These are phyloP conservation scores for Davidsoniella neocaledoniae DNA, from an alignment of 2,329 filamentous ascomycete species.

Conservation along the genomic window DNA sequence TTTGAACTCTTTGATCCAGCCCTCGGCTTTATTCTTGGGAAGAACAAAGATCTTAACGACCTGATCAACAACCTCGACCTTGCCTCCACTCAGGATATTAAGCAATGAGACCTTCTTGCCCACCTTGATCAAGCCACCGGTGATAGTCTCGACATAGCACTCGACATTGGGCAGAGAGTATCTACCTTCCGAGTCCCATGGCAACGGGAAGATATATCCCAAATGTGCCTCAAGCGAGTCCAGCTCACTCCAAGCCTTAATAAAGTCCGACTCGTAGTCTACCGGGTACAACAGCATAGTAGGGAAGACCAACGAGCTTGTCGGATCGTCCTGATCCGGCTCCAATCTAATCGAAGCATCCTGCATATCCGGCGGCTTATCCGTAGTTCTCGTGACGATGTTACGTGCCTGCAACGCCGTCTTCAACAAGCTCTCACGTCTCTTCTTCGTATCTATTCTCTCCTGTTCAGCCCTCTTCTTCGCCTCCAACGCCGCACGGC, in stretches of 20 bases:
- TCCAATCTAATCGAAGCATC: constrained; percentile 57
- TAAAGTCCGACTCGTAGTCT: constrained; percentile 69
- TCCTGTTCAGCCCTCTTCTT: constrained; percentile 39
- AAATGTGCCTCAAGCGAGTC: constrained; percentile 64
- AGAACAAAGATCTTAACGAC: constrained; percentile 71
- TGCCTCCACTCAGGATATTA: constrained; percentile 57
- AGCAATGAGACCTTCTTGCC: constrained; percentile 69
- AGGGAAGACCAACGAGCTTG: constrained; percentile 62
- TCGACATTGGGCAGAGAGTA: constrained; percentile 56
- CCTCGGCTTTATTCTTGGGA: constrained; percentile 48
- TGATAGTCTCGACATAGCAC: constrained; percentile 72
- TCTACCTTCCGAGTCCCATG: constrained; percentile 59
- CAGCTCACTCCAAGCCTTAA: constrained; percentile 71
- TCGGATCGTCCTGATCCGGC: constrained; percentile 44
- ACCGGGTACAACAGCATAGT: constrained; percentile 72
- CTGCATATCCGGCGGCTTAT: constrained; percentile 68
- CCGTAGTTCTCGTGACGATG: constrained; percentile 50
- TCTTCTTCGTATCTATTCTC: constrained; percentile 34
- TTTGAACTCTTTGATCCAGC: constrained; percentile 80
- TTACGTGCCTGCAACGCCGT: constrained; percentile 52
- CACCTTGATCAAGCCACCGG: constrained; percentile 71
- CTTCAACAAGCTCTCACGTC: constrained; percentile 43
- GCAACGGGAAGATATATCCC: constrained; percentile 68
- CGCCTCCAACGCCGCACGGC: constrained; percentile 36
- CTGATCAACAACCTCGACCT: constrained; percentile 75